A percentile compares a stretch with the other conserved stretches of the same genome.
phyloP scores from a whole-genome alignment of 768 basidiomycete species.

The Trichaptum fuscoviolaceum region DNA sequence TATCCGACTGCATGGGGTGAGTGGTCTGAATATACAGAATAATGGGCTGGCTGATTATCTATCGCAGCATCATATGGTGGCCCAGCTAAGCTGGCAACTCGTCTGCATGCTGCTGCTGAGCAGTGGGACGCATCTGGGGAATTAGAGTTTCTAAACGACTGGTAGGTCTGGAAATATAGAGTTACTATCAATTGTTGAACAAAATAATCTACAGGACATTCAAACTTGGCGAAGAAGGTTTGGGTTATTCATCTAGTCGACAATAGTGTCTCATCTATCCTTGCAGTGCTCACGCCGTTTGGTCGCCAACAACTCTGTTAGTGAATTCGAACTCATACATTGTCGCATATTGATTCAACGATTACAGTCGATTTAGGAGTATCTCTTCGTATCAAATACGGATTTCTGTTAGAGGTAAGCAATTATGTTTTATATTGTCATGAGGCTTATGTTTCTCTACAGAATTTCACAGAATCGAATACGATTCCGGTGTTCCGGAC shows the following conservation, averaged over 20 bases:
- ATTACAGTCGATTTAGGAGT: slow-evolving; percentile 57
- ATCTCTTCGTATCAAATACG: slow-evolving; percentile 73
- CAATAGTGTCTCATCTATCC: slow-evolving; percentile 12
- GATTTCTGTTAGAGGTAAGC: slow-evolving; percentile 59
- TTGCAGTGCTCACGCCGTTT: slow-evolving; percentile 78
- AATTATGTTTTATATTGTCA: slow-evolving; percentile 8
- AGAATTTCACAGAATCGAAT: slow-evolving; percentile 56
- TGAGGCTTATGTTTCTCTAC: slow-evolving; percentile 24
- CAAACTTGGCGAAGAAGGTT: slow-evolving; percentile 84
- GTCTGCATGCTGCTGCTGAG: slow-evolving; percentile 47
- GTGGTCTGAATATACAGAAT: neutral
- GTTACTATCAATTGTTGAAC: neutral
- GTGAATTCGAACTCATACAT: slow-evolving; percentile 18
- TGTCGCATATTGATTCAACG: slow-evolving; percentile 2
- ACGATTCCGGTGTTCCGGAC: slow-evolving; percentile 76
- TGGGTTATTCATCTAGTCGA: neutral
- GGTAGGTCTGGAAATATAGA: slow-evolving; percentile 41
- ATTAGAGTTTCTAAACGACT: slow-evolving; percentile 74
- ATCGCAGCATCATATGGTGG: slow-evolving; percentile 54
- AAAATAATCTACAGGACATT: slow-evolving; percentile 56
- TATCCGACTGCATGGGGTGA: slow-evolving; percentile 33
- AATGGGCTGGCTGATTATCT: too few relatives aligned
- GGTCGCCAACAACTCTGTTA: slow-evolving; percentile 80
- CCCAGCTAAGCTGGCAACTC: slow-evolving; percentile 49
- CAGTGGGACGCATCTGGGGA: slow-evolving; percentile 62